phyloP scores from a whole-genome alignment of 495 filamentous ascomycete species.

The Pseudomonodictys pantanalensis region DNA sequence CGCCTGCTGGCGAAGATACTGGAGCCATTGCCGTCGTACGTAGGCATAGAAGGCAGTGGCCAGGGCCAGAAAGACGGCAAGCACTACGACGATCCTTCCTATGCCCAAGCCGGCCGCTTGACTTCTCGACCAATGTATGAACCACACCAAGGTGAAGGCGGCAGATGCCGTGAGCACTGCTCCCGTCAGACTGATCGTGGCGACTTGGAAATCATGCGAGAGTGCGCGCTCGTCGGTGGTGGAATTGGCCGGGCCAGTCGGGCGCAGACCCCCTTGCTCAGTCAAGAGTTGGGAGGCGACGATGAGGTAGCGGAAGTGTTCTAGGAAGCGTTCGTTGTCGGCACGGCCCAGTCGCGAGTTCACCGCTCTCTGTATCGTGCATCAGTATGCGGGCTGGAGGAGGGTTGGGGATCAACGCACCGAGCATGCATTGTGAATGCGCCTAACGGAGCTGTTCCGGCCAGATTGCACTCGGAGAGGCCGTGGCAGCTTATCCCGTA shows the following conservation, averaged over 20 bases:
- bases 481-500: constrained; percentile 62
- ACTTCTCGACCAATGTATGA: constrained; percentile 65
- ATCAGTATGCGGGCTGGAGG: constrained; percentile 23
- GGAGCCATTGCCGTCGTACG: constrained; percentile 76
- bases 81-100: constrained; percentile 56
- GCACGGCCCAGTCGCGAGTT: constrained; percentile 75
- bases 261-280: constrained; percentile 44
- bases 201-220: constrained; percentile 29
- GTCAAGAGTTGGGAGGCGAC: constrained; percentile 88
- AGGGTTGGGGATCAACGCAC: constrained; percentile 43
- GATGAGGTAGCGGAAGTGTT: constrained; percentile 94
- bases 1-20: constrained; percentile 74
- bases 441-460: constrained; percentile 50
- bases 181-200: constrained; percentile 44
- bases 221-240: constrained; percentile 36
- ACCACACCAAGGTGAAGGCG: constrained; percentile 70
- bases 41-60: constrained; percentile 65
- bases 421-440: constrained; percentile 58
- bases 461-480: constrained; percentile 58
- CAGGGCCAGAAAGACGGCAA: constrained; percentile 55
- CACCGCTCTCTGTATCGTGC: constrained; percentile 49
- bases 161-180: constrained; percentile 51
- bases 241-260: constrained; percentile 26
- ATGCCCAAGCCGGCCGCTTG: constrained; percentile 49
- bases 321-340: constrained; percentile 84